Conservation (phyloP, 305 asterid species). For the Fraxinus floribunda region DNA sequence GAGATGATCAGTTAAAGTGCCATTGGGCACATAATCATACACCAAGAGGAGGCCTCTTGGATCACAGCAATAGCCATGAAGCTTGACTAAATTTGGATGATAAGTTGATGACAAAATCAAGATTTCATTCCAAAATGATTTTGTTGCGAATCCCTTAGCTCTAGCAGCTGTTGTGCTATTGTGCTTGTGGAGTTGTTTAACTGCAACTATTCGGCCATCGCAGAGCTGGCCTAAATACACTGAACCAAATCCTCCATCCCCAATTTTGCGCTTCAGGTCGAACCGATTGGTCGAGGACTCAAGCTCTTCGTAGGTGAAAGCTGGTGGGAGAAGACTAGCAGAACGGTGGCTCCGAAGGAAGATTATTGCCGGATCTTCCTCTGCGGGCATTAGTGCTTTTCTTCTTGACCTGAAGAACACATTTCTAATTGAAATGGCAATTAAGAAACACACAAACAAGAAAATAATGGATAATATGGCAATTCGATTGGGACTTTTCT, state of each 20-base stretch:
- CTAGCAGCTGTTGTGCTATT: constrained; percentile 33
- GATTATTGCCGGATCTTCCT: constrained; percentile 70
- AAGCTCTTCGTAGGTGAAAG: constrained; percentile 80
- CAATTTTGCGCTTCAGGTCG: constrained; percentile 74
- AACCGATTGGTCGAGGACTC: constrained; percentile 64
- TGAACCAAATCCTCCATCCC: constrained; percentile 91
- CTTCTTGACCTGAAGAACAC: constrained; percentile 42
- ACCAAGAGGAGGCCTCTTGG: constrained; percentile 87
- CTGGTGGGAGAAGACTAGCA: constrained; percentile 76
- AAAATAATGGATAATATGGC: constrained; percentile 45
- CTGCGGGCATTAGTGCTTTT: constrained; percentile 32
- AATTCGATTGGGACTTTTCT: constrained; percentile 39
- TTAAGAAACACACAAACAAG: constrained; percentile 46
- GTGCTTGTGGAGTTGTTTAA: constrained; percentile 76
- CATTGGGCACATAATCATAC: constrained; percentile 82
- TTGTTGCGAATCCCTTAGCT: constrained; percentile 56
- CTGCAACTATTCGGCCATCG: constrained; percentile 70
- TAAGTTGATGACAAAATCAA: constrained; percentile 70
- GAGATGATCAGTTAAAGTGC: constrained; percentile 81
- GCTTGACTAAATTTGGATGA: constrained; percentile 79
- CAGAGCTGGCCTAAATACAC: constrained; percentile 69
- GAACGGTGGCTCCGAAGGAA: constrained; percentile 79
- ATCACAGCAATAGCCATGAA: constrained; percentile 93
- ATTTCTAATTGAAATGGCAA: constrained; percentile 41
- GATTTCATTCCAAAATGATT: constrained; percentile 86